Evolutionary conservation across 129 eudicot species (phyloP), one percentile per base, ranked within the genome.

Genomic region (Flaveria bidentis): DNA sequence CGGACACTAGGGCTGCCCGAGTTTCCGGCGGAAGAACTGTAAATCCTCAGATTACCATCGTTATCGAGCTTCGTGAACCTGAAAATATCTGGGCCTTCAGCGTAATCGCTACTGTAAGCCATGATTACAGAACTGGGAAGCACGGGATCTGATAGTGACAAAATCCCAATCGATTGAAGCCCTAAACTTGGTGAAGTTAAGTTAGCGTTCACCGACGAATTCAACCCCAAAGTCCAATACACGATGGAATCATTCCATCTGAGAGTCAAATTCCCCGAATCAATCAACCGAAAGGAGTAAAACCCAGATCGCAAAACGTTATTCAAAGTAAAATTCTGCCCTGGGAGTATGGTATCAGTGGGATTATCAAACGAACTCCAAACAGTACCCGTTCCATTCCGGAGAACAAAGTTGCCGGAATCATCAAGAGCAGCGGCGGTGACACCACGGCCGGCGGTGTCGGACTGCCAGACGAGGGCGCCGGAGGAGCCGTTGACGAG

Each of bases 21-120:
- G 50, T 73, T 85, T n/a, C 85, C 83, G n/a, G 20, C 52, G 1
- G 84, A 26, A 11, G 88, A 87, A 49, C 97, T 90, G 68, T 87
- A 88, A 52, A 92, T 92, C 73, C 92, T 90, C 68, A 92, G 74
- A 82, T 92, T 92, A 20, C 98, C 98, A 86, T 93, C 98, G 74
- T 22, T 47, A 45, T 87, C 98, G 26, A 93, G 17, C 45, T 80
- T 93, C 18, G 90, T 68, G 68, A 84, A 86, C 85, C 98, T 85
- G 6, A 90, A 64, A 2, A 83, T 78, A 55, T 81, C 84, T 2
- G 91, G 83, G 65, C 83, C 82, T 57, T 89, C 97, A 3, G 88
- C 97, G 33, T 90, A 93, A 87, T 93, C 98, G 62, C 97, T 90
- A 49, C 96, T 88, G 81, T 88, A 90, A 69, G 91, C 96, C 64